Percentiles rank a stretch among this genome's conserved stretches.
phyloP scores from a whole-genome alignment of 148 eudicot genomes.

The Gaultheria prostrata region DNA sequence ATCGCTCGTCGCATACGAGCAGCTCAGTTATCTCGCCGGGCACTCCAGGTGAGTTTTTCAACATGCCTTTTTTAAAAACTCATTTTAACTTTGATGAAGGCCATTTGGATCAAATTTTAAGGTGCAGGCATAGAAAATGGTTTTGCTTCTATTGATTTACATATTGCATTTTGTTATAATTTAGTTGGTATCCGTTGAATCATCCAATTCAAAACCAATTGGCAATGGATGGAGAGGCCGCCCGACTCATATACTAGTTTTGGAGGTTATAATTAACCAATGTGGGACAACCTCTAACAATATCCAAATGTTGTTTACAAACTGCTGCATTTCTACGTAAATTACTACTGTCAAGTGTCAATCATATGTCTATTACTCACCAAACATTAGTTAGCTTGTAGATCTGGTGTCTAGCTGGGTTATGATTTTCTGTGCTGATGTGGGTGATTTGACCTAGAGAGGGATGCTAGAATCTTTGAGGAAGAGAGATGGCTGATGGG shows the following conservation, averaged over 20 bases:
- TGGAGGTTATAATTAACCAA: no score
- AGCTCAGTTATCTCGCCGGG: slow-evolving; percentile 87
- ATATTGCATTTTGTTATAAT: background rate
- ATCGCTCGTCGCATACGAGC: slow-evolving; percentile 86
- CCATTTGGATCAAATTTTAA: background rate
- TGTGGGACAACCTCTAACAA: no score
- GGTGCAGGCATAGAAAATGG: background rate
- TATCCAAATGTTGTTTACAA: background rate
- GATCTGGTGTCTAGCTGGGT: background rate
- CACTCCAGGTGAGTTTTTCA: slow-evolving; percentile 60
- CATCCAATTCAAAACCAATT: no score
- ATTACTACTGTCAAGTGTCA: background rate
- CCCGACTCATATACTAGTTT: no score
- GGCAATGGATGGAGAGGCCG: no score
- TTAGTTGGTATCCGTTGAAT: background rate
- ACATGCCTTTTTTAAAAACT: background rate
- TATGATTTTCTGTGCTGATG: background rate
- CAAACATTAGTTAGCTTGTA: background rate
- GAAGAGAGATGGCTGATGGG: background rate
- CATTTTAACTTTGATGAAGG: background rate
- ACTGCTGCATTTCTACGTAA: background rate
- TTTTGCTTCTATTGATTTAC: background rate
- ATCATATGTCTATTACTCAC: background rate
- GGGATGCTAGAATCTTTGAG: slow-evolving; percentile 7
- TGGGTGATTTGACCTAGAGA: background rate